phyloP scores from a whole-genome alignment of 1,139 yeast genomes.

The Hyphopichia khmerensis region DNA sequence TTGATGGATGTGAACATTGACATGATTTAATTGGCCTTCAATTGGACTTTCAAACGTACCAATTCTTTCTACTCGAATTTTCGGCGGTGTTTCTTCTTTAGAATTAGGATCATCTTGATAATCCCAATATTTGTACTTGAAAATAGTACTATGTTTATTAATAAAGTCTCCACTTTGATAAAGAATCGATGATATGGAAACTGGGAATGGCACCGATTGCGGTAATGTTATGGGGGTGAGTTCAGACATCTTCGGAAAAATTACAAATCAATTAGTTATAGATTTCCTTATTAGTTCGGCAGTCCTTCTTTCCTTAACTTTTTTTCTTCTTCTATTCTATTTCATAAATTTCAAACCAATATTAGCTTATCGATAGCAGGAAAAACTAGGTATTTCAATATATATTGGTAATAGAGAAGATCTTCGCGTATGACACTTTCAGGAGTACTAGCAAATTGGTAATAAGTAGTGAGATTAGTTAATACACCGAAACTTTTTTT shows the following conservation, averaged over 20 bases:
- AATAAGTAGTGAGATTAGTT: neutral
- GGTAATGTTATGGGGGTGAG: slow-evolving; percentile 46
- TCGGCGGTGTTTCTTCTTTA: slow-evolving; percentile 41
- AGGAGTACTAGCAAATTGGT: neutral
- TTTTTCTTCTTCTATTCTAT: neutral
- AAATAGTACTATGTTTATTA: slow-evolving; percentile 51
- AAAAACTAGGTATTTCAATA: neutral
- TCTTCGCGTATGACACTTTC: neutral
- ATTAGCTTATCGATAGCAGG: neutral
- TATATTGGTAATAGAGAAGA: neutral
- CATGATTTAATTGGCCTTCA: slow-evolving; percentile 60
- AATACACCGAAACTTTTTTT: no score
- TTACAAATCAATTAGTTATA: neutral
- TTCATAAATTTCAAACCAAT: neutral
- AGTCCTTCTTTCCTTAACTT: neutral
- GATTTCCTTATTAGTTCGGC: neutral
- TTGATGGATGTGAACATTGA: slow-evolving; percentile 58
- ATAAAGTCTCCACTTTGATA: slow-evolving; percentile 47
- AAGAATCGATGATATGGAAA: slow-evolving; percentile 56
- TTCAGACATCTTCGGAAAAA: slow-evolving; percentile 24
- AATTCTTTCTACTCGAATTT: slow-evolving; percentile 55
- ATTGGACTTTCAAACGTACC: slow-evolving; percentile 83
- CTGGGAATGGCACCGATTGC: slow-evolving; percentile 63
- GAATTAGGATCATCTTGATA: slow-evolving; percentile 59
- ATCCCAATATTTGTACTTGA: slow-evolving; percentile 69